Evolutionary conservation across 1,139 yeast genomes (phyloP), one percentile per base, ranked within the genome.

Genomic region (Blastobotrys persicus): DNA sequence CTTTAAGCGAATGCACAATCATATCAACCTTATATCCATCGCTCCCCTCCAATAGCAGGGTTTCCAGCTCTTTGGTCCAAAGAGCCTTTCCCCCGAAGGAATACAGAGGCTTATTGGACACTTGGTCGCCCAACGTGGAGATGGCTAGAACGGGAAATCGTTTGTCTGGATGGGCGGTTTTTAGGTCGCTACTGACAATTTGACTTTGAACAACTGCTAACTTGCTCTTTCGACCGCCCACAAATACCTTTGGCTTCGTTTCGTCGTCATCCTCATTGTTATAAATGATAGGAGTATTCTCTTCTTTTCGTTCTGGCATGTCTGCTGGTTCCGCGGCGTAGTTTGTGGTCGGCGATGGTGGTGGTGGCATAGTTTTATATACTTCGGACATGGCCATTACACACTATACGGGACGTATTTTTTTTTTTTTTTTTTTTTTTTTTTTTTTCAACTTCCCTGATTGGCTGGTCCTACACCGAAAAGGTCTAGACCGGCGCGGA

Each of bases 1-100:
- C 98, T 67, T 92, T 92, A 58, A 92, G 75, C 2, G 96, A 87
- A 68, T 92, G 98, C 38, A 92, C 98, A 63, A 92, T 85, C 68
- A 92, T 72, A 66, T 92, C 98, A 48, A 92, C 75, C 64, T 81
- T 73, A 49, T 88, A 87, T 32, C 65, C 66, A n/a, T 81, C 88
- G 38, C 82, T 72, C 46, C 78, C 72, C 55, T 78, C 78, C 57
- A 86, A 74, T 49, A 92, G 72, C 49, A 89, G 72, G 31, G 82
- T 84, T 68, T 92, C 98, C 54, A 92, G 75, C 67, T 92, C 98
- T 64, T 88, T 87, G 9, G 98, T 92, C 98, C 98, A 92, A 40
- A 92, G 70, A 0, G 96, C 82, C 66, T 92, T 92, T 23, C 98
- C 98, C 34, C 97, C 98, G 70, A 92, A 92, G 4, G 96, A 80